These are phyloP conservation scores for Candida maltosa DNA, from an alignment of 805 yeast genomes.

Conservation along the genomic window DNA sequence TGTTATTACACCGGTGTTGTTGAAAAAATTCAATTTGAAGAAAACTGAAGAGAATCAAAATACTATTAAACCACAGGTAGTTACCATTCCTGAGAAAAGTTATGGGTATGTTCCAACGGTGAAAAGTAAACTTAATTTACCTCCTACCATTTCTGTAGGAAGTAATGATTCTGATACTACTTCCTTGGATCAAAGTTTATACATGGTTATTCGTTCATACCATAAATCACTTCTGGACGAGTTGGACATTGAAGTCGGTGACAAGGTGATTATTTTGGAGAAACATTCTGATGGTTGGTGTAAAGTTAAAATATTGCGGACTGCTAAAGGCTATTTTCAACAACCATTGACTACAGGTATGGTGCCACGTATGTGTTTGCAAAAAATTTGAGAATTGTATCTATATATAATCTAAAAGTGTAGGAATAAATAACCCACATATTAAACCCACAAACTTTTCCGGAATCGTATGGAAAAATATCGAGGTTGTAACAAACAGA, in stretches of 20 bases:
- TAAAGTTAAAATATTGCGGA: slow-evolving; percentile 16
- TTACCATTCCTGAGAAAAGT: not conserved
- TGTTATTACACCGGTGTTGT: slow-evolving; percentile 26
- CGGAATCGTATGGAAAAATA: slow-evolving; percentile 47
- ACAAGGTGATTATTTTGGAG: slow-evolving; percentile 20
- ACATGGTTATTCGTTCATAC: slow-evolving; percentile 24
- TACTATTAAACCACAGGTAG: slow-evolving; percentile 2
- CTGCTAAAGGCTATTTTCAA: slow-evolving; percentile 5
- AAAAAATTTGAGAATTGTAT: slow-evolving; percentile 3
- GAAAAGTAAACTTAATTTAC: not conserved
- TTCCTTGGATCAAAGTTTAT: slow-evolving; percentile 7
- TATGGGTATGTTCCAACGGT: not conserved
- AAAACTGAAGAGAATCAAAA: slow-evolving; percentile 9
- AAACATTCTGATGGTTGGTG: slow-evolving; percentile 40
- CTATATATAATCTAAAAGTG: slow-evolving; percentile 5
- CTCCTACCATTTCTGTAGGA: not conserved
- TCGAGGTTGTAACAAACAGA: slow-evolving; percentile 40
- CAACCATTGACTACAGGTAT: slow-evolving; percentile 20
- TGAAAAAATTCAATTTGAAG: slow-evolving; percentile 29
- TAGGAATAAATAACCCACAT: slow-evolving; percentile 34
- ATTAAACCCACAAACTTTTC: slow-evolving; percentile 45
- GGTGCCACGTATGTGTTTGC: slow-evolving; percentile 30
- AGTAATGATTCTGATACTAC: slow-evolving; percentile 2
- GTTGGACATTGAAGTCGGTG: slow-evolving; percentile 26
- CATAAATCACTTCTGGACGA: slow-evolving; percentile 31